Base-by-base conservation (phyloP, 805 yeast genomes). In the Naumovozyma castellii region DNA sequence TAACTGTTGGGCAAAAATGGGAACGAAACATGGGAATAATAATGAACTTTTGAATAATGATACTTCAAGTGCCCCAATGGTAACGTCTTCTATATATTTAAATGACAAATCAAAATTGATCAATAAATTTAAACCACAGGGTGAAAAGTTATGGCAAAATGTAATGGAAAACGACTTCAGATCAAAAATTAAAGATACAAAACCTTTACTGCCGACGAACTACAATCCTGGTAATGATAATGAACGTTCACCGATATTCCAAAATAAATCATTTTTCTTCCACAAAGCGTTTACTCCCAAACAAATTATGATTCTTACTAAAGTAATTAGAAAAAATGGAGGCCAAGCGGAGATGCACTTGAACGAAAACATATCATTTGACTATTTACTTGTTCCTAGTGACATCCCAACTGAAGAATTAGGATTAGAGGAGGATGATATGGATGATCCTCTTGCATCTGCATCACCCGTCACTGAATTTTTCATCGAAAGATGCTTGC, bases 401-500 rank as follows among this genome's bases (percentile, higher is more conserved):
- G 41, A 45, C 32, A 30, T 36, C 3, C 49, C 57, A 3, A 4
- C 40, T 3, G 47, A 49, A 14, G 19, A 35, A n/a, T 34, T 49
- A 3, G 25, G 35, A 10, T 22, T 48, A 5, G 18, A 39, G 2
- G 18, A 40, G 8, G 6, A 35, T 2, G 20, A 15, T 4, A 32
- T 14, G 10, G 30, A 16, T 4, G 10, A 22, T 10, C 6, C 27
- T 22, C 27, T 22, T 10, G 18, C 28, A 4, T 10, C 18, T 6
- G 18, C 48, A 58, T 51, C 52, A 14, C 45, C 78, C 0, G 73
- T 77, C 2, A 84, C 94, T 0, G 94, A 86, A 57, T 84, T 90
- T 83, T 79, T 80, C 47, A 61, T 86, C 10, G 95, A 85, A 58
- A 64, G 94, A 42, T 73, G 83, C 18, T 65, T 84, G 17, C 79